phyloP scores from a whole-genome alignment of 768 basidiomycete genomes.

The Tulasnella sp. region DNA sequence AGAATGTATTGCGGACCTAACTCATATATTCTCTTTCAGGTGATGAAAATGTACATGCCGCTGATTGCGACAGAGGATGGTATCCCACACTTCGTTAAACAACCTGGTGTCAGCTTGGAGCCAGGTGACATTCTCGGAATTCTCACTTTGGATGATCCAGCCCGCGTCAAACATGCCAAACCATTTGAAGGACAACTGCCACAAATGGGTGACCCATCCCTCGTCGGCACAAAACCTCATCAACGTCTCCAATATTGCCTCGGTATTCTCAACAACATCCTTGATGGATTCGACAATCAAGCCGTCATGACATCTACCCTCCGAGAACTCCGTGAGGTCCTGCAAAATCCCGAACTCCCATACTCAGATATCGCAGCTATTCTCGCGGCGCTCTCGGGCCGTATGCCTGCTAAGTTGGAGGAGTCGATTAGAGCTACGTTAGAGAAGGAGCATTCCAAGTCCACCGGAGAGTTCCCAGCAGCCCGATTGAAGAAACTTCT shows the following conservation, averaged over 20 bases:
- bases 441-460: slow-evolving; percentile 60
- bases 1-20: not conserved
- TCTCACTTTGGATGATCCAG: slow-evolving; percentile 87
- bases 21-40: slow-evolving; percentile 30
- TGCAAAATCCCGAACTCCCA: slow-evolving; percentile 77
- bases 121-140: slow-evolving; percentile 97
- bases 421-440: slow-evolving; percentile 68
- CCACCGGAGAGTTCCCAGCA: slow-evolving; percentile 83
- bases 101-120: slow-evolving; percentile 91
- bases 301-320: slow-evolving; percentile 75
- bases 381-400: slow-evolving; percentile 78
- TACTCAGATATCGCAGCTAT: slow-evolving; percentile 75
- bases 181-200: slow-evolving; percentile 94
- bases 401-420: slow-evolving; percentile 86
- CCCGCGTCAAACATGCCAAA: slow-evolving; percentile 94
- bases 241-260: slow-evolving; percentile 68
- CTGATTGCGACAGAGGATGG: slow-evolving; percentile 90
- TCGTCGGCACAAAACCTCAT: slow-evolving; percentile 79
- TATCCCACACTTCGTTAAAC: slow-evolving; percentile 89
- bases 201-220: slow-evolving; percentile 68
- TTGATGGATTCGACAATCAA: slow-evolving; percentile 95
- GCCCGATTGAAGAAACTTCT: slow-evolving; percentile 71
- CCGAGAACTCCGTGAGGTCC: slow-evolving; percentile 70
- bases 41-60: slow-evolving; percentile 99
- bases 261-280: slow-evolving; percentile 72